Evolutionary conservation across 2,329 filamentous ascomycete species (phyloP).

Genomic region (Fusarium phyllophilum): DNA sequence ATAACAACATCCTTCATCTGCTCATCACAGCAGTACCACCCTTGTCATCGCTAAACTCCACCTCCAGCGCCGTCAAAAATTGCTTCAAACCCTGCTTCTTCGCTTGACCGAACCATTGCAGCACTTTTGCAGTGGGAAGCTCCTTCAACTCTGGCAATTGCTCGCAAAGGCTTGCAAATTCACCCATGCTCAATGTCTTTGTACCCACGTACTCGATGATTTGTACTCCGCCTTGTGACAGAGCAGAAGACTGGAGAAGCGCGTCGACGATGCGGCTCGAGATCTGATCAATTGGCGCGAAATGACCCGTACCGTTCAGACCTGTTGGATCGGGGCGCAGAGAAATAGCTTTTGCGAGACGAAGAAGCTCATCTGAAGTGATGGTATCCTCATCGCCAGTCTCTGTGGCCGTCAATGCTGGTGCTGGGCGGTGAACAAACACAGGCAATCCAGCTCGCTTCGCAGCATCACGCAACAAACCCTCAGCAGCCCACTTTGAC

Average conservation of each 20-base stretch:
- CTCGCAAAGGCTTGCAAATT: not conserved
- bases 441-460: slow-evolving; percentile 2
- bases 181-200: not conserved
- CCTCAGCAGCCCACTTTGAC: slow-evolving; percentile 50
- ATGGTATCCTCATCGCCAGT: not conserved
- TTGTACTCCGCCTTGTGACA: no score
- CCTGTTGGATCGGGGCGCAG: slow-evolving; percentile 1
- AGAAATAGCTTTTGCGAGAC: not conserved
- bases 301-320: not conserved
- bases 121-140: not conserved
- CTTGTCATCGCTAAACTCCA: slow-evolving; percentile 1
- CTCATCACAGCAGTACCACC: not conserved
- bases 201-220: not conserved
- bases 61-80: not conserved
- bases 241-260: not conserved
- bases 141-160: not conserved
- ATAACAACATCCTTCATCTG: not conserved
- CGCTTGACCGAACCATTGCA: not conserved
- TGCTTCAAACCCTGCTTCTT: slow-evolving; percentile 1
- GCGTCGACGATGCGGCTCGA: not conserved
- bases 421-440: slow-evolving; percentile 23
- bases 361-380: not conserved
- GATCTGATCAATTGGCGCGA: not conserved
- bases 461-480: slow-evolving; percentile 41
- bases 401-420: fast-evolving